Evolutionary conservation across 768 basidiomycete species (phyloP).

Genomic region (Stropharia rugosoannulata): DNA sequence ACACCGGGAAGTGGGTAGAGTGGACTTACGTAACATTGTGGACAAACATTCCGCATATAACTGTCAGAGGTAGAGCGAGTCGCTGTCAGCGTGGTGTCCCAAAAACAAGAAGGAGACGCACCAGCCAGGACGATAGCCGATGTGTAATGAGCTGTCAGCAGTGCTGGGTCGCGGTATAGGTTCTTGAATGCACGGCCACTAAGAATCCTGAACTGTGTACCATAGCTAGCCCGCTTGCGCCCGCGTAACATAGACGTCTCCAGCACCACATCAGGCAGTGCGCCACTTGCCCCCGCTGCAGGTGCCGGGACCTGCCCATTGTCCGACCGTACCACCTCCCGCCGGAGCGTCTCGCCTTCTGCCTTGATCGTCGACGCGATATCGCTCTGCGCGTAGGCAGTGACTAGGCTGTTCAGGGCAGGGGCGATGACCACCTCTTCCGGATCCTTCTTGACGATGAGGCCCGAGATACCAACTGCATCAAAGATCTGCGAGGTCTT

Average conservation of each 20-base stretch:
- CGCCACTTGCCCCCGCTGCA: slow-evolving; percentile 29
- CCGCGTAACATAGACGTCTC: slow-evolving; percentile 71
- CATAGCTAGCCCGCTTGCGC: slow-evolving; percentile 79
- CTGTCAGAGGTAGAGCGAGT: slow-evolving; percentile 33
- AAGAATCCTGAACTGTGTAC: slow-evolving; percentile 90
- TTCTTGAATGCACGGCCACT: slow-evolving; percentile 99
- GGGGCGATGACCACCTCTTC: slow-evolving; percentile 42
- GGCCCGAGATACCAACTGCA: slow-evolving; percentile 37
- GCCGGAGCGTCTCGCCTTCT: slow-evolving; percentile 55
- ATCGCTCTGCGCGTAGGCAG: slow-evolving; percentile 65
- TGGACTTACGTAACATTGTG: slow-evolving; percentile 73
- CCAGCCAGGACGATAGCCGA: slow-evolving; percentile 82
- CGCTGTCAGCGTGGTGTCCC: background rate
- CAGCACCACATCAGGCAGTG: slow-evolving; percentile 64
- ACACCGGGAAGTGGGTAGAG: background rate
- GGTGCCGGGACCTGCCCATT: slow-evolving; percentile 23
- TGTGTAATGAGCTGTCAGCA: slow-evolving; percentile 88
- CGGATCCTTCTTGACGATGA: slow-evolving; percentile 10
- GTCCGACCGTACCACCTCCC: slow-evolving; percentile 27
- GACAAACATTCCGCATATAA: slow-evolving; percentile 93
- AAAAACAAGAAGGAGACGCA: slow-evolving; percentile 37
- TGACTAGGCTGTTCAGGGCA: slow-evolving; percentile 69
- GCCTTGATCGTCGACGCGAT: slow-evolving; percentile 59
- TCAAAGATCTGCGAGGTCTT: slow-evolving; percentile 77
- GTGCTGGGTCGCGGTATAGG: slow-evolving; percentile 89